These are phyloP conservation scores for Dimocarpus longan DNA, from an alignment of 345 rosid species.

Conservation along the genomic window DNA sequence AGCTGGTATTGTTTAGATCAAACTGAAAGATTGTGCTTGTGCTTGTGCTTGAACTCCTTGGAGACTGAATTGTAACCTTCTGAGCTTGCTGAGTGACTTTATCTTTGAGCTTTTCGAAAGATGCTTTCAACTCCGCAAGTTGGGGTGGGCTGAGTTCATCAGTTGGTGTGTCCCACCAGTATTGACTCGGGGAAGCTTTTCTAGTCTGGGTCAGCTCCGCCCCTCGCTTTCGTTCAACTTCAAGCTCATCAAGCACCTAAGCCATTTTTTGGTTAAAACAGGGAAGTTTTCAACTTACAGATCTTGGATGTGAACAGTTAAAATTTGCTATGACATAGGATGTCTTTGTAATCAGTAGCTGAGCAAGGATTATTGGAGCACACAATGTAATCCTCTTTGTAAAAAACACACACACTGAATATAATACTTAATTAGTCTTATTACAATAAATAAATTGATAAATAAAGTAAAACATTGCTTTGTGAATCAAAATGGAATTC, in stretches of 20 bases:
- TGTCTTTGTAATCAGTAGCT: no score
- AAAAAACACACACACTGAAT: no score
- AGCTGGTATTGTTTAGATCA: not conserved
- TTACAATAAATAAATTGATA: no score
- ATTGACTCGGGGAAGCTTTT: conserved; percentile 22
- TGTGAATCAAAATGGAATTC: no score
- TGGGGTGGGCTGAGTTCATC: conserved; percentile 31
- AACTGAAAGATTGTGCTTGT: not conserved
- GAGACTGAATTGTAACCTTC: conserved; percentile 19
- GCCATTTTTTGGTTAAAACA: not conserved
- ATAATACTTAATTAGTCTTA: no score
- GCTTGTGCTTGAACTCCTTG: conserved; percentile 3
- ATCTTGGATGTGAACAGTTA: not conserved
- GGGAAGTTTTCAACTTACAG: not conserved
- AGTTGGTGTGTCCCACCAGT: conserved; percentile 59
- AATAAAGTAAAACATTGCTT: no score
- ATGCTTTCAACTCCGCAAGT: conserved; percentile 39
- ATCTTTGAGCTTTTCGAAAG: conserved; percentile 43
- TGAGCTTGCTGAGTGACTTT: conserved; percentile 37
- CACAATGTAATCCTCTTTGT: no score
- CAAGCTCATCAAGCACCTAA: conserved; percentile 42
- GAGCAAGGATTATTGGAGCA: no score
- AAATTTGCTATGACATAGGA: not conserved
- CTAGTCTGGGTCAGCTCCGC: conserved; percentile 40
- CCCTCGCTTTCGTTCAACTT: conserved; percentile 44